These are phyloP conservation scores for Schizochytrium sp. DNA, from an alignment of 108 stramenopile genomes.

Conservation along the genomic window DNA sequence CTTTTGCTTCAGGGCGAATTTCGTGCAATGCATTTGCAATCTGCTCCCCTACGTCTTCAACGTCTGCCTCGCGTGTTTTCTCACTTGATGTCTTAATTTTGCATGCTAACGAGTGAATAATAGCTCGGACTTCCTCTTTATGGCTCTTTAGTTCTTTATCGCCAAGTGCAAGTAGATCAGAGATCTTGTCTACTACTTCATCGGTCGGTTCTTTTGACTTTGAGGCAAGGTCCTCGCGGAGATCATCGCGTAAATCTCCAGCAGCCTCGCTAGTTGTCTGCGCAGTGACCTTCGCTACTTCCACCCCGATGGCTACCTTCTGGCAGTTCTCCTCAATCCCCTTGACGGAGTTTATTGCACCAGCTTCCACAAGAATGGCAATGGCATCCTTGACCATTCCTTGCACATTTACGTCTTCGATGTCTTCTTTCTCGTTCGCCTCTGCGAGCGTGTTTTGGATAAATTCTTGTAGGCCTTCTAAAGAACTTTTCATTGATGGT, in stretches of 20 bases:
- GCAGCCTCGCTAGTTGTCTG: background rate
- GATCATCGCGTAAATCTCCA: slow-evolving; percentile 7
- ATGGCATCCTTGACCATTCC: background rate
- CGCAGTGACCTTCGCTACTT: background rate
- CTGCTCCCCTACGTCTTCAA: background rate
- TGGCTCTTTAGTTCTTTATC: background rate
- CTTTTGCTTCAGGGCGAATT: background rate
- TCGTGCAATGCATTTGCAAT: background rate
- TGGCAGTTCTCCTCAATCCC: slow-evolving; percentile 30
- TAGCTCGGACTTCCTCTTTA: background rate
- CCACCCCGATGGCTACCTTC: background rate
- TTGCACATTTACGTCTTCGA: background rate
- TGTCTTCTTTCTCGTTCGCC: background rate
- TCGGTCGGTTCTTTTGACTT: slow-evolving; percentile 6
- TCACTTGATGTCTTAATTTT: background rate
- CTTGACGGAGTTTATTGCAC: background rate
- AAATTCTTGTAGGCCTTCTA: background rate
- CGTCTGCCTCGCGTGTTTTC: background rate
- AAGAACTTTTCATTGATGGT: background rate
- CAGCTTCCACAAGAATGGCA: background rate
- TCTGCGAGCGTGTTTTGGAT: background rate
- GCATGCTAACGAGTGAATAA: background rate
- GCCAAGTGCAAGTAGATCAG: slow-evolving; percentile 7
- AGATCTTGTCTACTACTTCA: slow-evolving; percentile 4
- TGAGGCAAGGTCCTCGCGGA: background rate